Percentiles rank a stretch among this genome's conserved stretches.
These are phyloP conservation scores for Ilyonectria mors-panacis DNA, from an alignment of 2,329 filamentous ascomycete genomes.

Conservation along the genomic window DNA sequence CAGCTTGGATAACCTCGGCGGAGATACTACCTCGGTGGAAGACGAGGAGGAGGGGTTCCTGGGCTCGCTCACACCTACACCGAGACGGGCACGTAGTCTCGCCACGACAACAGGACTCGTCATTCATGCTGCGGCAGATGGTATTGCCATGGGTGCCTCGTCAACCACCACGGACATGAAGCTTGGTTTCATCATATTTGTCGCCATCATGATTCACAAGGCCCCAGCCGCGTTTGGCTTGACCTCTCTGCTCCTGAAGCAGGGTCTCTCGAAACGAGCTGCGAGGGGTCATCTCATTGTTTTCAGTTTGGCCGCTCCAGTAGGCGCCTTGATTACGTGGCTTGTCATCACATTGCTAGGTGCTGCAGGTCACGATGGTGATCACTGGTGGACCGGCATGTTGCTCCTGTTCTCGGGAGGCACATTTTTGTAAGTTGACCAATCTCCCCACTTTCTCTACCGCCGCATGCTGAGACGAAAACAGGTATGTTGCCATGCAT, in stretches of 20 bases:
- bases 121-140: slow-evolving; percentile 95
- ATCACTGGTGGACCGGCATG: slow-evolving; percentile 93
- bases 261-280: slow-evolving; percentile 89
- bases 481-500: slow-evolving; percentile 96
- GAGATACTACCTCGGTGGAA: slow-evolving; percentile 64
- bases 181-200: slow-evolving; percentile 91
- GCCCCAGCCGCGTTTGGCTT: slow-evolving; percentile 95
- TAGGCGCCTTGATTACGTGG: slow-evolving; percentile 89
- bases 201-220: slow-evolving; percentile 98
- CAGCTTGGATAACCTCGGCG: slow-evolving; percentile 85
- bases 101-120: slow-evolving; percentile 96
- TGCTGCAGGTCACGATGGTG: slow-evolving; percentile 71
- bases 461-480: slow-evolving; percentile 33
- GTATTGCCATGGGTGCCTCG: slow-evolving; percentile 95
- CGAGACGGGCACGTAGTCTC: slow-evolving; percentile 73
- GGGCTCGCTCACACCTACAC: slow-evolving; percentile 70
- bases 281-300: slow-evolving; percentile 88
- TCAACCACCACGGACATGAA: slow-evolving; percentile 81
- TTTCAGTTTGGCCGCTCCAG: slow-evolving; percentile 91
- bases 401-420: slow-evolving; percentile 94
- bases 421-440: slow-evolving; percentile 84
- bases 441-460: neutral
- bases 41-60: slow-evolving; percentile 72
- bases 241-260: slow-evolving; percentile 90
- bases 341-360: slow-evolving; percentile 82